Evolutionary conservation across 257 asterid species (phyloP), one percentile per base, ranked within the genome.

Genomic region (Solanum ossicruentum): DNA sequence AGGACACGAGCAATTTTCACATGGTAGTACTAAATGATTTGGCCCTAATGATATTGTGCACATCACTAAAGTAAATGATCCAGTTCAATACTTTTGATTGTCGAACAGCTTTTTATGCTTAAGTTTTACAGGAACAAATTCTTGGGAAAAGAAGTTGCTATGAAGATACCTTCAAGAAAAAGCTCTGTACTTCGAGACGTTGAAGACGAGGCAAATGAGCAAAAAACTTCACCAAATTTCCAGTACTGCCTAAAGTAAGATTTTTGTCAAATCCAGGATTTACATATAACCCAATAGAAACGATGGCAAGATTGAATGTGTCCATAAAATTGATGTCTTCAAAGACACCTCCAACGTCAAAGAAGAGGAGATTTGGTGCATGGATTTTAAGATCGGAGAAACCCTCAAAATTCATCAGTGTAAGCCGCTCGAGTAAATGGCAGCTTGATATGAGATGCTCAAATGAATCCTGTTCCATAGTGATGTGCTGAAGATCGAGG

Each of bases 131-230:
- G 47, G 61, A 77, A 21, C 60, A 47, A 73, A 73, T 47, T 58
- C 11, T 72, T 73, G 58, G 81, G 81, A 75, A 75, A 60, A 87
- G 52, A 28, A 51, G 28, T 47, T 26, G 57, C 17, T 11, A 23
- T 61, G 54, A 71, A 75, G 58, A 89, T 90, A 96, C 99, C 99
- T 93, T 95, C 89, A 96, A 86, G 92, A 96, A 96, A 87, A 90
- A 95, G 91, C 93, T 93, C 91, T 96, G 98, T 85, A 96, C 96
- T 88, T 95, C 98, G 66, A 96, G 98, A 93, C 99, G 91, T 88
- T 96, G 99, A 81, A 96, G 91, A 85, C 89, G 92, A 57, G 98
- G 97, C 61, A 96, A 88, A 86, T 91, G 90, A 84, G 95, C 89
- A 86, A 95, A 96, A 91, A 96, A 95, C 88, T 89, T 93, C 66